Base-by-base conservation (phyloP, 2,329 filamentous ascomycete species). In the Cladosporium sp. region DNA sequence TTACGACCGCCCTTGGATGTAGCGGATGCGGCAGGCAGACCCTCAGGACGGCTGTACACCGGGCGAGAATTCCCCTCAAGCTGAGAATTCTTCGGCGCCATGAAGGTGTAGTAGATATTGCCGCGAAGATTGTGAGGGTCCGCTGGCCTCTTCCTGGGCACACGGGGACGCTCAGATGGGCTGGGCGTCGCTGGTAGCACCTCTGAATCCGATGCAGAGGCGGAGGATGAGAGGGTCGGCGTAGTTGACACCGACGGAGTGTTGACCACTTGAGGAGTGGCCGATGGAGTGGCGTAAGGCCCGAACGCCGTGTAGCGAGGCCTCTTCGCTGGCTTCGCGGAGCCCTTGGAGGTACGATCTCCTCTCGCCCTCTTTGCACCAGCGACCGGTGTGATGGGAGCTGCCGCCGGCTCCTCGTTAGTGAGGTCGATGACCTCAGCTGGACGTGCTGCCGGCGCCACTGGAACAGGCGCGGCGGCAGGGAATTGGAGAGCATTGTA, bases 101-200 rank as follows among this genome's bases (percentile, higher is more conserved):
- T 6, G 34, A n/a, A 24, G 1, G 60, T 54, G 60, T 63, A 34
- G 34, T 54, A 55, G 14, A 63, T 14, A 49, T 21, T 15, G n/a
- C 60, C 60, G 30, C 52, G 49, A 15, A 63, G 49, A 41, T 63
- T 63, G 60, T 63, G 18, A 36, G 60, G 60, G 21, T 63, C 60
- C n/a, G 14, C 49, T 14, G 47, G 32, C 59, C 47, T 61, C 28
- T 34, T 34, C 8, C 59, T 32, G 21, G 21, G 41, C 21, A 38
- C 26, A n/a, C 41, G 59, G 26, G 47, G 59, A 26, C 11, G 38
- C 38, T 24, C 30, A 18, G 26, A 18, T 61, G 41, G 28, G 38
- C 41, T 32, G 32, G 59, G 15, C 18, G 38, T 21, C 15, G 28
- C 38, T 61, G 59, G 59, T 26, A 61, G 59, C 41, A 49, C 59